Percentiles rank a stretch among this genome's conserved stretches.
Conservation (phyloP, 768 basidiomycete genomes). For the Leucosporidium yakuticum region DNA sequence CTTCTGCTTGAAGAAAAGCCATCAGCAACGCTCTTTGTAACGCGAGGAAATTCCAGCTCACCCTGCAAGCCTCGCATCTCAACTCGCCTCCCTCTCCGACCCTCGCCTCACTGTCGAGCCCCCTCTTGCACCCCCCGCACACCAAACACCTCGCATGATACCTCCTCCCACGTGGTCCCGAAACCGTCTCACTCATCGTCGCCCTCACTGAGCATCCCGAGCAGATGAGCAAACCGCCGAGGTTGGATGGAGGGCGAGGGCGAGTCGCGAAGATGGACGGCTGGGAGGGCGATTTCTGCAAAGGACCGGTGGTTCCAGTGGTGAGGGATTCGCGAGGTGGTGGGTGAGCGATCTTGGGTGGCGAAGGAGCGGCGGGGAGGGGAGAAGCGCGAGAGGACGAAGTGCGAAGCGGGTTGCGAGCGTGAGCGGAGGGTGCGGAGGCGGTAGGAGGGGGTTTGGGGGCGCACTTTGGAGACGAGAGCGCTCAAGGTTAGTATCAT, state of each 20-base stretch:
- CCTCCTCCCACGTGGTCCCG: constrained; percentile 11
- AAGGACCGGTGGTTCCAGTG: background rate
- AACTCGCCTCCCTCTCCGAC: constrained; percentile 10
- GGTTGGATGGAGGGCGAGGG: constrained; percentile 5
- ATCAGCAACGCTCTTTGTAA: too few relatives aligned
- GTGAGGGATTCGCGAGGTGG: background rate
- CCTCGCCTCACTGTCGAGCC: constrained; percentile 23
- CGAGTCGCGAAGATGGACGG: constrained; percentile 22
- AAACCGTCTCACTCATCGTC: constrained; percentile 23
- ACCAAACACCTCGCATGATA: constrained; percentile 22
- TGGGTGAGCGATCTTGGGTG: background rate
- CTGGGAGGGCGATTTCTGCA: background rate
- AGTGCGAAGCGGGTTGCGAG: background rate
- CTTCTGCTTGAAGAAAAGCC: background rate
- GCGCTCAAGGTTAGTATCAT: too few relatives aligned
- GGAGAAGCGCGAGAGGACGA: background rate
- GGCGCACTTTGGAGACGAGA: constrained; percentile 2
- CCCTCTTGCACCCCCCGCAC: constrained; percentile 14
- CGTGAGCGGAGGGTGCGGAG: background rate
- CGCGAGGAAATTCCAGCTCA: background rate
- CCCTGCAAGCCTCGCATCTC: constrained; percentile 29
- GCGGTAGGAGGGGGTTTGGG: background rate
- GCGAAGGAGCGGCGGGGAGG: background rate
- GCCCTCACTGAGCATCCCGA: constrained; percentile 19
- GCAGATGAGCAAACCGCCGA: constrained; percentile 30